phyloP scores from a whole-genome alignment of 1,139 yeast genomes.

The Debaryomyces sp. region DNA sequence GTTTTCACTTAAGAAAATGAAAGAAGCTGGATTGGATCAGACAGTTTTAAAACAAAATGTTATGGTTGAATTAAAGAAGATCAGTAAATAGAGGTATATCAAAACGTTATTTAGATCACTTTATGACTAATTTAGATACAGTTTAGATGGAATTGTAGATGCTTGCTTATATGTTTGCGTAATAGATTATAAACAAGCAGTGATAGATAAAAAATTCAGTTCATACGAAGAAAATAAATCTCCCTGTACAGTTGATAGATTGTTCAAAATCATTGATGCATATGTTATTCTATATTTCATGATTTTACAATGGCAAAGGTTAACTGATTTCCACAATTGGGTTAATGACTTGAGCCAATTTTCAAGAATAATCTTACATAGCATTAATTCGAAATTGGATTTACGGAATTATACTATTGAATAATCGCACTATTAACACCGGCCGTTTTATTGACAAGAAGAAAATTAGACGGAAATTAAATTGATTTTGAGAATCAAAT shows the following conservation, averaged over 20 bases:
- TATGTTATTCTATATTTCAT: too few species aligned
- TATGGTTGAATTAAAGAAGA: conserved; percentile 18
- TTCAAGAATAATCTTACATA: not conserved
- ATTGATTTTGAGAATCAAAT: not conserved
- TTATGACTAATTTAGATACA: not conserved
- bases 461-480: not conserved
- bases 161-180: too few species aligned
- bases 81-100: conserved; percentile 9
- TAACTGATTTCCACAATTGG: too few species aligned
- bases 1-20: conserved; percentile 17
- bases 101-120: not conserved
- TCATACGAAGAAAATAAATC: too few species aligned
- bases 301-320: too few species aligned
- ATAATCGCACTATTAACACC: not conserved
- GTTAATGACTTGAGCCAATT: too few species aligned
- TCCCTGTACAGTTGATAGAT: too few species aligned
- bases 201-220: too few species aligned
- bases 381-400: not conserved
- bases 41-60: conserved; percentile 17
- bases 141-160: not conserved
- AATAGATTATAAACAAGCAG: too few species aligned
- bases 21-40: conserved; percentile 18
- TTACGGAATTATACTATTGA: not conserved
- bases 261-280: too few species aligned
- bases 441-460: not conserved